Base-by-base conservation (phyloP, 306 rosid species). In the Malus sieversii region DNA sequence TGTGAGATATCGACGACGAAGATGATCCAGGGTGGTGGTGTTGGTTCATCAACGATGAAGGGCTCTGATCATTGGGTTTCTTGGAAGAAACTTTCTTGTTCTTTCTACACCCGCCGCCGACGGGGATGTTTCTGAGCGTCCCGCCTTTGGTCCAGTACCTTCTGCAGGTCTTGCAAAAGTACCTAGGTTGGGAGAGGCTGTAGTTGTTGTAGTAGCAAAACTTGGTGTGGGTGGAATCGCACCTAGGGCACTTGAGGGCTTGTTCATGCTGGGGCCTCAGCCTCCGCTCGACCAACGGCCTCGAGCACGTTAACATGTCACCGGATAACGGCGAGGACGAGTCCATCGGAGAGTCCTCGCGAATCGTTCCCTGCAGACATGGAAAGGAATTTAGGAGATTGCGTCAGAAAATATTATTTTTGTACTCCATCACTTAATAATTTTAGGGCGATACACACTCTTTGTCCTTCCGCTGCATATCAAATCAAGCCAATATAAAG, bases 111-210 rank as follows among this genome's bases (percentile, higher is more conserved):
- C 99, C 96, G 48, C 99, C 99, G 7, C 99, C 98, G 0, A 96
- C 98, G 0, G 99, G 99, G 53, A 96, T 92, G 92, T 96, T 96
- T 29, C 99, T 79, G 3, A 96, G 96, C 29, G 98, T 96, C 5
- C 99, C 99, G 0, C 99, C 99, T 82, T 92, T 89, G 32, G 99
- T 96, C 99, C 99, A 96, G 79, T 96, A 96, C 89, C 99, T 82
- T 38, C 99, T 78, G 60, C 98, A 96, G 2, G 99, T 85, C 79
- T 96, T 96, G 96, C 99, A 96, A 48, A 96, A 96, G 85, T 96
- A 96, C 82, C 98, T 83, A 8, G 98, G 99, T 82, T 96, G 99
- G 22, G 99, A 58, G 82, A 96, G 99, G 51, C 99, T 96, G 77
- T 96, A 96, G 73, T 96, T 96, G 90, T 96, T 96, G 93, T 96